Base-by-base conservation (phyloP, 202 grass and related monocot genomes). In the Alloteropsis angusta region DNA sequence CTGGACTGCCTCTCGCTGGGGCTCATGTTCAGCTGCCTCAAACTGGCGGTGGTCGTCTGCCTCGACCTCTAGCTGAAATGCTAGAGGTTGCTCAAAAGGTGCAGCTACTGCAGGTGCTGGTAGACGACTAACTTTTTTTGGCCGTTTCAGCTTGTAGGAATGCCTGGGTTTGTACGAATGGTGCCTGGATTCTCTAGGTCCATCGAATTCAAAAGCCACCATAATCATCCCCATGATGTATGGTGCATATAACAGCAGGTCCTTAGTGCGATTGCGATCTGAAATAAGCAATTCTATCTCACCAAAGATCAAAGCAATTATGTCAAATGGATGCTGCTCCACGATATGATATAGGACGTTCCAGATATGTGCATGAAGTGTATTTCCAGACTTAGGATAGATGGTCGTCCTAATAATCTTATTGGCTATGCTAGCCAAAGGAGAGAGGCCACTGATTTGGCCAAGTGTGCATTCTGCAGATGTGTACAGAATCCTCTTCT, bases 161-260 rank as follows among this genome's bases (percentile, higher is more conserved):
- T 22, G 53, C 57, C 22, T 82, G 11, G 80, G 80, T 23, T 44
- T 82, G 69, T 82, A 82, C 16, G 36, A 4, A 4, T 34, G 0
- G 47, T 82, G 80, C 22, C 1, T 74, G n/a, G 59, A 55, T 43
- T 74, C 36, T 65, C 22, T 74, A 35, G 32, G 59, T 16, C 69
- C 69, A 2, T 74, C 5, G 22, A 65, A 82, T 42, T 74, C 23
- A 65, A 74, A 55, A 35, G 69, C 58, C 14, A 2, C 6, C 58
- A 11, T 53, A 13, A 82, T 65, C 80, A 82, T 82, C 4, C 23
- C 59, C 80, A 74, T 82, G 46, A 82, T 74, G 37, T 82, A 82
- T 44, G 80, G 69, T 11, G 80, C 80, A 65, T 82, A 82, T 1
- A 65, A 21, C 45, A 81, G 56, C 22, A 0, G 15, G 47, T 66